Evolutionary conservation across 805 yeast species (phyloP), one percentile per base, ranked within the genome.

Genomic region (Saccharomyces jurei): DNA sequence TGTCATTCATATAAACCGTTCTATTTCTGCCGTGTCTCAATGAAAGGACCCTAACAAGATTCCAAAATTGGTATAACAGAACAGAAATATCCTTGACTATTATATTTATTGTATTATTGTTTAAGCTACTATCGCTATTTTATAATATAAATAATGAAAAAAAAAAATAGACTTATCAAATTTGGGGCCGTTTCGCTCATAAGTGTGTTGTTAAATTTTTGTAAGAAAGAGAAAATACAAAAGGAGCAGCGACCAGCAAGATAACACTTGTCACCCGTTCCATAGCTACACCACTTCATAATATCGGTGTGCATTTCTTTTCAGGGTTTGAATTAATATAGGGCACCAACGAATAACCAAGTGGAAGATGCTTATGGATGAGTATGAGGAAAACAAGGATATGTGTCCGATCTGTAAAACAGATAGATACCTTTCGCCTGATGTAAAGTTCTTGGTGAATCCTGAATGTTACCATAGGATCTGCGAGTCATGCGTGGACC

Each of bases 331-430:
- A n/a, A 36, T 36, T n/a, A 36, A 21, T 14, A 36, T 36, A 36
- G 41, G 6, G n/a, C 41, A 6, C 22, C 41, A 36, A n/a, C 44
- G 22, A 36, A 11, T 17, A 36, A 36, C 21, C 3, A 36, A 36
- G 44, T 36, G 44, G 10, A 17, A 36, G 44, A 36, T 36, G 44
- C 44, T 36, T 17, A 36, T 67, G 68, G 71, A 69, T 54, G 84
- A 63, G 48, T 64, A 79, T 52, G 86, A 81, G 54, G 85, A 80
- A 53, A 66, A 79, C 52, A 77, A 77, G 75, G 96, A 89, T 70
- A 86, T 91, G 83, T 94, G 99, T 76, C 98, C 98, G 30, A 89
- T 94, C 64, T 94, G 99, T 77, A 89, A 92, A 72, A 89, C 97
- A 49, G 96, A 92, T 71, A 76, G 91, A 68, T 94, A 94, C 70